Evolutionary conservation across 352 stramenopile genomes (phyloP).

Genomic region (Phytophthora uliginosa): DNA sequence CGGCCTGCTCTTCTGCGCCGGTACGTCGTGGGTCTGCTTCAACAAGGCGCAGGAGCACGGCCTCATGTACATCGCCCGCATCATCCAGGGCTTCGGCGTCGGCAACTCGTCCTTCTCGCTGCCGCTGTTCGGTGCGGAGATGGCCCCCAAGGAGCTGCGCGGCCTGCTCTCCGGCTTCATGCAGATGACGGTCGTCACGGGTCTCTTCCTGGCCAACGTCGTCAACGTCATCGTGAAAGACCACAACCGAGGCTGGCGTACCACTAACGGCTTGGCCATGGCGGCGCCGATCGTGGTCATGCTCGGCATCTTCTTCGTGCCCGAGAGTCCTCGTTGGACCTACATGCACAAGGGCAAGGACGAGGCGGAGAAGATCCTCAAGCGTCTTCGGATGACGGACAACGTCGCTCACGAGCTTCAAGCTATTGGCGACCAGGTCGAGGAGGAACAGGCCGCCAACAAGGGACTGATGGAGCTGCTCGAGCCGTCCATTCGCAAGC

Average conservation of each 20-base stretch:
- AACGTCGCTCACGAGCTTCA: slow-evolving; percentile 40
- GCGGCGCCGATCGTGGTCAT: slow-evolving; percentile 18
- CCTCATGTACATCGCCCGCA: slow-evolving; percentile 22
- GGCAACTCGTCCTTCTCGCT: slow-evolving; percentile 31
- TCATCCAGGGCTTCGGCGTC: slow-evolving; percentile 36
- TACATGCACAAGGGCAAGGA: slow-evolving; percentile 27
- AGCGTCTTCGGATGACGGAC: slow-evolving; percentile 32
- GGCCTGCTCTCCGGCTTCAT: slow-evolving; percentile 25
- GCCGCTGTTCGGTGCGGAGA: slow-evolving; percentile 22
- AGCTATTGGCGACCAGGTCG: slow-evolving; percentile 46
- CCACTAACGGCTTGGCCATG: slow-evolving; percentile 33
- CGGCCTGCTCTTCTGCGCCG: slow-evolving; percentile 36
- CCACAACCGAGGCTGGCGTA: slow-evolving; percentile 38
- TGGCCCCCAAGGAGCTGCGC: slow-evolving; percentile 23
- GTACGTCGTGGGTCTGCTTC: slow-evolving; percentile 35
- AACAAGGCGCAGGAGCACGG: slow-evolving; percentile 24
- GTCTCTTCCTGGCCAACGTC: slow-evolving; percentile 43
- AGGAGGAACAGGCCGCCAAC: slow-evolving; percentile 25
- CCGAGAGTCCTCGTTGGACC: slow-evolving; percentile 25
- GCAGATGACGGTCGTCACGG: slow-evolving; percentile 41
- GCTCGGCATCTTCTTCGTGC: slow-evolving; percentile 27
- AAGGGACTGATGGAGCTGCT: slow-evolving; percentile 36
- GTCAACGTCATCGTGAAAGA: slow-evolving; percentile 40
- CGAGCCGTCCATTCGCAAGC: slow-evolving; percentile 36
- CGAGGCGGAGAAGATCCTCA: slow-evolving; percentile 36